A percentile compares a stretch with the other conserved stretches of the same genome.
These are phyloP conservation scores for Thuja plicata DNA, from an alignment of 83 land plant genomes.

Conservation along the genomic window DNA sequence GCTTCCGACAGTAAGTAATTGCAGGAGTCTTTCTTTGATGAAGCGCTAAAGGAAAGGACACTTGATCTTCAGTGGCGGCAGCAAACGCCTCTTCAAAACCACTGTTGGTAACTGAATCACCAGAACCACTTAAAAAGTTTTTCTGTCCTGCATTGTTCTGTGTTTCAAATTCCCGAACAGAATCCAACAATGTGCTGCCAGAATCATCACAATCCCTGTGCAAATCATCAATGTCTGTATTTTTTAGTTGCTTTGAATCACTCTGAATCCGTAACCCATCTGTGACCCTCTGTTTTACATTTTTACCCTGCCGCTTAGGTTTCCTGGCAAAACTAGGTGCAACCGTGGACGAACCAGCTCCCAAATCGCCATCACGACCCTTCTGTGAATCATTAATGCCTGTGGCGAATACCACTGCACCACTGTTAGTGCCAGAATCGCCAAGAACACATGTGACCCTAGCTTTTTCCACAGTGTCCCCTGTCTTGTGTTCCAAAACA, in stretches of 20 bases:
- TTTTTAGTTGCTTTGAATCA: neutral
- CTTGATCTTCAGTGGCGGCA: neutral
- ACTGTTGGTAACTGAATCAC: neutral
- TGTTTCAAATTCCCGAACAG: neutral
- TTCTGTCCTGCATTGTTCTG: neutral
- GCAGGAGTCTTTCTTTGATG: neutral
- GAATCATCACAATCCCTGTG: neutral
- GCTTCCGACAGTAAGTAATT: neutral
- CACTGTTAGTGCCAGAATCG: neutral
- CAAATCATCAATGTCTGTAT: neutral
- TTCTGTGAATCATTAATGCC: neutral
- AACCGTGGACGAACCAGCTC: neutral
- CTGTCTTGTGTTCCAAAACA: neutral
- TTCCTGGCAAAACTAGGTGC: neutral
- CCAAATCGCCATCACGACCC: neutral
- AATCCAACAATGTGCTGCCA: neutral
- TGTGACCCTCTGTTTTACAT: neutral
- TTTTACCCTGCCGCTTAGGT: neutral
- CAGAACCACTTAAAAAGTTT: neutral
- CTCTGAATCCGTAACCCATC: neutral
- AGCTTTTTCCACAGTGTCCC: neutral
- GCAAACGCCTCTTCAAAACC: neutral
- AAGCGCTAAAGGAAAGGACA: neutral
- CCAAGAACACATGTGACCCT: neutral
- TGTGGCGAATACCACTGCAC: neutral